Evolutionary conservation across 1,284 basidiomycete species (phyloP).

Genomic region (Ceratobasidium sp.): DNA sequence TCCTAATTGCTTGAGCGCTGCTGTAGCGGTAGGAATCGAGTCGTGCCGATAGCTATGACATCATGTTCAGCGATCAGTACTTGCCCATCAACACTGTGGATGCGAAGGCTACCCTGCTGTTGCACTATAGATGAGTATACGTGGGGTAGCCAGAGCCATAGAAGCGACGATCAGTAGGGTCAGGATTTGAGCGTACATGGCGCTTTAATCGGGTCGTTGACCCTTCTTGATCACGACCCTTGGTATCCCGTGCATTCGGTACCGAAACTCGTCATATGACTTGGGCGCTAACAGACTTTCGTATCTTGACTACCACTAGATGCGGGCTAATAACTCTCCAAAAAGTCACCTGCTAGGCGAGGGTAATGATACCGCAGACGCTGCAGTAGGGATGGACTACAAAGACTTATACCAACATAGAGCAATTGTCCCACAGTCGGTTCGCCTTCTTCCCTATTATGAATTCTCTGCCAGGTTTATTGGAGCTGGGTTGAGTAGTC

Average conservation of each 20-base stretch:
- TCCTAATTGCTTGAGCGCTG: slow-evolving; percentile 67
- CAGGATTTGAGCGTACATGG: not conserved
- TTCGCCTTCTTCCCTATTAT: slow-evolving; percentile 33
- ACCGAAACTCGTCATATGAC: slow-evolving; percentile 21
- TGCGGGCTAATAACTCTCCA: slow-evolving; percentile 1
- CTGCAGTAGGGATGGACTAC: slow-evolving; percentile 32
- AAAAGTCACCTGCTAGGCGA: slow-evolving; percentile 34
- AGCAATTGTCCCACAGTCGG: slow-evolving; percentile 11
- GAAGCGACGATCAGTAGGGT: slow-evolving; percentile 27
- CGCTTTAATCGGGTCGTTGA: not conserved
- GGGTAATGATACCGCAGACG: slow-evolving; percentile 28
- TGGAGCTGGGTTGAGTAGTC: slow-evolving; percentile 49
- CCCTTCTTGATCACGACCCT: not conserved
- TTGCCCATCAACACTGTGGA: not conserved
- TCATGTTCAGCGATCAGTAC: not conserved
- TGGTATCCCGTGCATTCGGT: not conserved
- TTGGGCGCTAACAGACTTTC: not conserved
- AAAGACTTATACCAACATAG: slow-evolving; percentile 24
- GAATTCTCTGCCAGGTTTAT: slow-evolving; percentile 42
- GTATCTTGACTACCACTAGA: slow-evolving; percentile 3
- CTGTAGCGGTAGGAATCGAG: slow-evolving; percentile 79
- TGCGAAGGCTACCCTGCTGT: slow-evolving; percentile 55
- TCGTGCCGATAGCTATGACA: slow-evolving; percentile 72
- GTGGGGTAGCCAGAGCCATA: slow-evolving; percentile 24
- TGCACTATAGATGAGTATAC: slow-evolving; percentile 54